Evolutionary conservation across 140 eudicot genomes (phyloP), one percentile per base, ranked within the genome.

Genomic region (Anethum foeniculum): DNA sequence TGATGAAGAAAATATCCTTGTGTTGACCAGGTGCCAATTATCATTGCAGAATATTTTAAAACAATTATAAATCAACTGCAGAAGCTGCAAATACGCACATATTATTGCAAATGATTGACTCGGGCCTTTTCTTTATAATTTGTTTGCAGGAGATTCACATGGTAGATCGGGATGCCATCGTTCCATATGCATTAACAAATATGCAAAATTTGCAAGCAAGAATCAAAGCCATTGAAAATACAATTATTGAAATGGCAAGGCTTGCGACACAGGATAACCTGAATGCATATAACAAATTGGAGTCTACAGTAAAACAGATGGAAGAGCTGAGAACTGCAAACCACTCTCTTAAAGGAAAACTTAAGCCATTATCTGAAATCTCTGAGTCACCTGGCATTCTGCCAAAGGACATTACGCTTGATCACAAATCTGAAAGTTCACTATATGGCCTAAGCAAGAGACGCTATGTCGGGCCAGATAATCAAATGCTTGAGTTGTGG

Each of bases 331-430:
- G 88, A 74, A 80, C 86, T 27, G 91, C 81, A 77, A 84, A 80
- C 75, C 69, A 84, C 80, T 80, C 72, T 13, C 85, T 84, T 28
- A 67, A 83, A 65, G 54, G 84, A 78, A 88, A 90, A 64, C 32
- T 77, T 18, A 86, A 91, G 83, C 91, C 86, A 3, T 79, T 84
- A 13, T 81, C 93, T 38, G 96, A 92, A 83, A 87, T 88, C 62
- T 85, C 86, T 6, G 93, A 86, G 81, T 52, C 6, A 0, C 76
- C 75, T 47, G 86, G 85, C 65, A 80, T 86, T 62, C 62, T 84
- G 71, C 92, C 93, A 38, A 96, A 96, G 86, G 99, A 93, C 75
- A 91, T 96, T 71, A 82, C 88, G 89, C 92, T 93, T 2, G 97
- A 96, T 82, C 97, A 96, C 84, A 88, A 84, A 11, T 92, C 98